These are phyloP conservation scores for Auxenochlorella pyrenoidosa DNA, from an alignment of 139 green algal genomes.

Conservation along the genomic window DNA sequence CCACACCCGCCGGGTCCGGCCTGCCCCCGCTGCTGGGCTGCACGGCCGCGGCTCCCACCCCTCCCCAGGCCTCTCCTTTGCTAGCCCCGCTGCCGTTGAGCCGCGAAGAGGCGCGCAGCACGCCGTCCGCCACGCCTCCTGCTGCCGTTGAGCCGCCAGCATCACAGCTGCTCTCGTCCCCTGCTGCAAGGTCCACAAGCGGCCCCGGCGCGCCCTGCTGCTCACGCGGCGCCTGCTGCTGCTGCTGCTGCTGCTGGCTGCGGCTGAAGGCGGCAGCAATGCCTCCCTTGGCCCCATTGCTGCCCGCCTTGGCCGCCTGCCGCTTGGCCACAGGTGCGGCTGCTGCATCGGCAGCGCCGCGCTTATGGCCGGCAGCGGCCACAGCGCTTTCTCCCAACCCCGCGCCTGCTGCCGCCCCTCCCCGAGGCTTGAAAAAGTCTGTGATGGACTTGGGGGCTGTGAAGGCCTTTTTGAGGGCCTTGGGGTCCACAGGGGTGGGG, in stretches of 20 bases:
- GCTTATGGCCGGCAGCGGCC: not conserved
- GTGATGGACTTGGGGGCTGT: constrained; percentile 60
- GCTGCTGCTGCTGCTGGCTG: not conserved
- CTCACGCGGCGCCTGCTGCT: not conserved
- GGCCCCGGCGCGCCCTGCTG: not conserved
- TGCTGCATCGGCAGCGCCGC: not conserved
- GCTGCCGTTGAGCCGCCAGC: not conserved
- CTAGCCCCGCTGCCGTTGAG: not conserved
- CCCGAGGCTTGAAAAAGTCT: constrained; percentile 61
- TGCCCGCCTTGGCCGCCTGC: not conserved
- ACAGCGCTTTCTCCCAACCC: not conserved
- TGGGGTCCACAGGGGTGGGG: constrained; percentile 57
- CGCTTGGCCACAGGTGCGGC: not conserved
- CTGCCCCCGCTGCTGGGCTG: not conserved
- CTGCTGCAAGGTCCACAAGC: constrained; percentile 18
- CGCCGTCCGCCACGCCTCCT: not conserved
- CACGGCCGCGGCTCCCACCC: not conserved
- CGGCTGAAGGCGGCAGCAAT: not conserved
- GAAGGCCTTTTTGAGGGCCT: constrained; percentile 50
- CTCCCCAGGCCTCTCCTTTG: no score
- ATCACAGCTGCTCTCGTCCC: not conserved
- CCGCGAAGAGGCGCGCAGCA: not conserved
- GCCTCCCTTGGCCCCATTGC: constrained; percentile 7
- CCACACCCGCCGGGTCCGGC: not conserved
- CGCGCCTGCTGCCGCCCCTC: not conserved